phyloP scores from a whole-genome alignment of 2,329 filamentous ascomycete genomes.

The Trichophaea hybrida region DNA sequence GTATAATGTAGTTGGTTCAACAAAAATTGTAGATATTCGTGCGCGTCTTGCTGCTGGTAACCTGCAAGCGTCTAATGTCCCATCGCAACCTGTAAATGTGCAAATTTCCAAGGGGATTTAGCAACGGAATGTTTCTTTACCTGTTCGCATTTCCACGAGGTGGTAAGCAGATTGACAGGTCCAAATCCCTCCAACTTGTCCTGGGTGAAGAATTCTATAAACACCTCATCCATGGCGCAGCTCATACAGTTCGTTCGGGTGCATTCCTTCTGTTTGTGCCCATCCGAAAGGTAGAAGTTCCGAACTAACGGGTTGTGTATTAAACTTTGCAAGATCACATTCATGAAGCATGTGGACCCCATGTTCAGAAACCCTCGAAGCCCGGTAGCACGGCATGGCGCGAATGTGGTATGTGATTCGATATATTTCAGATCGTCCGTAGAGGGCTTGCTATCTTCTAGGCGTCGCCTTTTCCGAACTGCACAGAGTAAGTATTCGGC shows the following conservation, averaged over 20 bases:
- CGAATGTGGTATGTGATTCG: constrained; percentile 58
- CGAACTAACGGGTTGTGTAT: constrained; percentile 85
- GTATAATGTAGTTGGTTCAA: constrained; percentile 80
- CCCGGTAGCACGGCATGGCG: constrained; percentile 73
- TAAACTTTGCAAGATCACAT: constrained; percentile 83
- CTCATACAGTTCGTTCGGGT: constrained; percentile 47
- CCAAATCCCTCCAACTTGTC: constrained; percentile 82
- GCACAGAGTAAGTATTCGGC: background rate
- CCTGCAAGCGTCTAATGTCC: constrained; percentile 53
- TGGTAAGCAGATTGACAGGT: constrained; percentile 73
- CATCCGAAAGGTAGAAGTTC: constrained; percentile 83
- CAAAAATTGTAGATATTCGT: constrained; percentile 93
- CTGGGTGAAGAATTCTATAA: constrained; percentile 54
- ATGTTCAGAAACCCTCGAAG: constrained; percentile 91
- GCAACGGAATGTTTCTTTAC: constrained; percentile 39
- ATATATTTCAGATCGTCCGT: constrained; percentile 62
- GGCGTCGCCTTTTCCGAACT: constrained; percentile 57
- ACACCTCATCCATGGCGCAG: constrained; percentile 60
- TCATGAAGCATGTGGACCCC: constrained; percentile 97
- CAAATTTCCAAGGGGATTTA: background rate
- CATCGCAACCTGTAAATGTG: background rate
- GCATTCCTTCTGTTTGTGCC: constrained; percentile 68
- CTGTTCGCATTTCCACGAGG: constrained; percentile 72
- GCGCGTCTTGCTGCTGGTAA: constrained; percentile 89
- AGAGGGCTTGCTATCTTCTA: constrained; percentile 41